A percentile compares a stretch with the other conserved stretches of the same genome.
Evolutionary conservation across 768 basidiomycete genomes (phyloP).

Genomic region (Auriculariales sp.): DNA sequence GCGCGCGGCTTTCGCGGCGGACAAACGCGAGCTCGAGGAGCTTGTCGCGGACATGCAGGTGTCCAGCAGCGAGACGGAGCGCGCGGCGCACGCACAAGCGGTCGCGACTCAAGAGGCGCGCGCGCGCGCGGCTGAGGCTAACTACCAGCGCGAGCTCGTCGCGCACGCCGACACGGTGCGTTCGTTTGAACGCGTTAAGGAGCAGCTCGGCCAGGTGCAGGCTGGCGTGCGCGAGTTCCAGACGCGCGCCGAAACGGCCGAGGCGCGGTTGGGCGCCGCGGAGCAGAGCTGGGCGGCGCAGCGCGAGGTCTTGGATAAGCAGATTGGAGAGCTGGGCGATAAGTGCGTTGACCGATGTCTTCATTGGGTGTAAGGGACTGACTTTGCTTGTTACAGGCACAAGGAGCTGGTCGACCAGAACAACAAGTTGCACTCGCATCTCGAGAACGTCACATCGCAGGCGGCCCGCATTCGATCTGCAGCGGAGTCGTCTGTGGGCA

Average conservation of each 20-base stretch:
- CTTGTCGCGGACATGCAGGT: constrained; percentile 69
- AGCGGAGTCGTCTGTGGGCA: constrained; percentile 34
- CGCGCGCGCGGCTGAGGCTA: constrained; percentile 67
- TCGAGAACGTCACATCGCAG: constrained; percentile 71
- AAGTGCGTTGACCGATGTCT: constrained; percentile 31
- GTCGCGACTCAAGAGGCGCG: constrained; percentile 55
- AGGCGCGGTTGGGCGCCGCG: constrained; percentile 53
- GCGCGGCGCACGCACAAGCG: constrained; percentile 34
- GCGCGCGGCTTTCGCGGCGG: constrained; percentile 52
- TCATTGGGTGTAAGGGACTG: neutral
- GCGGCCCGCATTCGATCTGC: constrained; percentile 68
- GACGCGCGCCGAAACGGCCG: constrained; percentile 56
- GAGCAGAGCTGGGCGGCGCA: constrained; percentile 74
- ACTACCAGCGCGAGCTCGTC: constrained; percentile 69
- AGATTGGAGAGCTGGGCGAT: constrained; percentile 52
- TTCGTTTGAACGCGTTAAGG: constrained; percentile 44
- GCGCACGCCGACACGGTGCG: constrained; percentile 80
- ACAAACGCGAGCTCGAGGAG: constrained; percentile 72
- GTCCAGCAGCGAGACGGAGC: constrained; percentile 44
- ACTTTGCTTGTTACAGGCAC: constrained; percentile 27
- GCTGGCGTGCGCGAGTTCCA: constrained; percentile 40
- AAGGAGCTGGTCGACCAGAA: constrained; percentile 70
- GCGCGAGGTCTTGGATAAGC: constrained; percentile 62
- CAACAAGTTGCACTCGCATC: constrained; percentile 60
- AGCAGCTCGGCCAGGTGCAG: constrained; percentile 41